phyloP scores from a whole-genome alignment of 2,329 filamentous ascomycete genomes.

The Ceratocystis ficicola region DNA sequence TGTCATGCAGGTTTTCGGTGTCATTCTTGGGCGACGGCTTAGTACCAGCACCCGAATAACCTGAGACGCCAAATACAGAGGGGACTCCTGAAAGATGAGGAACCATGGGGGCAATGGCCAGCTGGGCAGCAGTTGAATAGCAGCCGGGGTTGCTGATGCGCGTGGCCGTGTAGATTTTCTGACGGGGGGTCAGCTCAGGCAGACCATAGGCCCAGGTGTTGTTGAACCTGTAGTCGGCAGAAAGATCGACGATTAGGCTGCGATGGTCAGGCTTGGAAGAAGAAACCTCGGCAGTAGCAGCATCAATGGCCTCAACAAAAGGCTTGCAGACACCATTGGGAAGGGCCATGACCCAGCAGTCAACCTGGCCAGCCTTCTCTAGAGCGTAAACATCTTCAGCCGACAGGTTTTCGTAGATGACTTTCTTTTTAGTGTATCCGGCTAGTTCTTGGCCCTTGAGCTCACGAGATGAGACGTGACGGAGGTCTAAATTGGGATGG shows the following conservation, averaged over 20 bases:
- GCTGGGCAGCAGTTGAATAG: slow-evolving; percentile 85
- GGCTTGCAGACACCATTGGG: slow-evolving; percentile 93
- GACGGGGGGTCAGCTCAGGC: slow-evolving; percentile 69
- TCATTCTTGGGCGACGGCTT: slow-evolving; percentile 94
- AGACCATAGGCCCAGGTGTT: slow-evolving; percentile 77
- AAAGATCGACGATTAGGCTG: slow-evolving; percentile 81
- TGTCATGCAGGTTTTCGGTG: slow-evolving; percentile 66
- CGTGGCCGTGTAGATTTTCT: slow-evolving; percentile 62
- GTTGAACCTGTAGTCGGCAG: slow-evolving; percentile 93
- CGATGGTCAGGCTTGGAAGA: slow-evolving; percentile 33
- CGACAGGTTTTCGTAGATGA: slow-evolving; percentile 82
- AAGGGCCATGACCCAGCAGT: slow-evolving; percentile 96
- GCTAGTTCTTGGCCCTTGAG: slow-evolving; percentile 74
- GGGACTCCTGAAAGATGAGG: slow-evolving; percentile 65
- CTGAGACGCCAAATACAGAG: slow-evolving; percentile 78
- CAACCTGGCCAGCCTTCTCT: slow-evolving; percentile 71
- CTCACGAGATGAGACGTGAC: slow-evolving; percentile 87
- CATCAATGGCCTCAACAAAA: slow-evolving; percentile 67
- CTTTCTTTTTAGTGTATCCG: slow-evolving; percentile 81
- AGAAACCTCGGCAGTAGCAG: slow-evolving; percentile 26
- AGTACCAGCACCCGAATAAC: slow-evolving; percentile 89
- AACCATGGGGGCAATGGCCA: slow-evolving; percentile 74
- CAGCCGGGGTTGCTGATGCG: slow-evolving; percentile 90
- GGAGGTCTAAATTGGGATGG: slow-evolving; percentile 81
- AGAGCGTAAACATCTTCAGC: slow-evolving; percentile 78